Percentiles rank a stretch among this genome's conserved stretches.
phyloP scores from a whole-genome alignment of 352 stramenopile species.

The Phytophthora pistaciae region DNA sequence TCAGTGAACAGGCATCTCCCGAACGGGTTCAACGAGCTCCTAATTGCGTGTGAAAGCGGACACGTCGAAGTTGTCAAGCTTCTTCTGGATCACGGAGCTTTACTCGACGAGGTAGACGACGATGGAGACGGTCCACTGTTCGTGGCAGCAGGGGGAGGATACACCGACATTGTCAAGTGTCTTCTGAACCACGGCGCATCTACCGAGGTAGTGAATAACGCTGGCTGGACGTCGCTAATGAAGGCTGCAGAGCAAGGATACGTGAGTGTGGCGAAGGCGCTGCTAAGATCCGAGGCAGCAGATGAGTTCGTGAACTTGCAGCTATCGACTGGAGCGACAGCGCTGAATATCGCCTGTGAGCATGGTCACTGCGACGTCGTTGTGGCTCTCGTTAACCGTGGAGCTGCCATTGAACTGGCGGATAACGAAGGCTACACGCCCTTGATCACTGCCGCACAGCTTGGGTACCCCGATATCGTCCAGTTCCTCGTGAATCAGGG shows the following conservation, averaged over 20 bases:
- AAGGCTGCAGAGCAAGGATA: background rate
- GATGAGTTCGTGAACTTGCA: background rate
- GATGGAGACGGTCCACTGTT: background rate
- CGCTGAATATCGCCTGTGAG: conserved; percentile 19
- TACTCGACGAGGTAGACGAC: background rate
- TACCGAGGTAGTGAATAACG: background rate
- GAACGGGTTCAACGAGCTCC: background rate
- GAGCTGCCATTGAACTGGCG: conserved; percentile 3
- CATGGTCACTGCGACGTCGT: conserved; percentile 7
- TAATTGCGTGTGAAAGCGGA: background rate
- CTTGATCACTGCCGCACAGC: conserved; percentile 10
- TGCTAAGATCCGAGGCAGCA: background rate
- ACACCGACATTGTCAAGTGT: conserved; percentile 1
- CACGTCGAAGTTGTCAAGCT: background rate
- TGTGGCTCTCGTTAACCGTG: background rate
- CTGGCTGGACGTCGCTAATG: conserved; percentile 1
- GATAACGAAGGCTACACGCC: conserved; percentile 16
- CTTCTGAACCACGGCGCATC: conserved; percentile 2
- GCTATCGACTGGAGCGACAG: conserved; percentile 5
- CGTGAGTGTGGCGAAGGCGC: background rate
- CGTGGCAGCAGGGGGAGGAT: background rate
- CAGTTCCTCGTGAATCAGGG: conserved; percentile 15
- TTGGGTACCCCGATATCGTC: conserved; percentile 14
- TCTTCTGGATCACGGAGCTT: background rate
- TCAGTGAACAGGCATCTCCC: background rate